phyloP scores from a whole-genome alignment of 225 moss, liverwort and hornwort genomes.

The Polytrichum formosum region DNA sequence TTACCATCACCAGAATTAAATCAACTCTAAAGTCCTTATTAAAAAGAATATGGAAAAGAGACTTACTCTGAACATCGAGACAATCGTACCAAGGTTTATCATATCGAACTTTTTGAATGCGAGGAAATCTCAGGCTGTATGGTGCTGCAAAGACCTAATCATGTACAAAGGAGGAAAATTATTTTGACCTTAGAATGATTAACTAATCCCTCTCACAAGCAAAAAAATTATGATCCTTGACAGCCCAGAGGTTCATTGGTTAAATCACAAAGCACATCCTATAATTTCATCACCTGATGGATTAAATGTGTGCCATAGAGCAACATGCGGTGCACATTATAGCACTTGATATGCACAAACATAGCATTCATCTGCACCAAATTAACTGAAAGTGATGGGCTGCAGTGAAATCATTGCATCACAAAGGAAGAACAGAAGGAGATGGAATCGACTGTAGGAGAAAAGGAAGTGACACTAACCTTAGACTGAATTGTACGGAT shows the following conservation, averaged over 20 bases:
- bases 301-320: too few species aligned
- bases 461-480: constrained; percentile 25
- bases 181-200: too few species aligned
- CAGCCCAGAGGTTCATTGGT: neutral
- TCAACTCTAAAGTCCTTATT: too few species aligned
- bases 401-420: neutral
- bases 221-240: too few species aligned
- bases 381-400: neutral
- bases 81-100: constrained; percentile 99
- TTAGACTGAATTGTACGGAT: constrained; percentile 80
- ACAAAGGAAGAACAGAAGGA: too few species aligned
- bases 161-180: neutral
- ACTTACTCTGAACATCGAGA: constrained; percentile 79
- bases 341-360: too few species aligned
- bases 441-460: neutral
- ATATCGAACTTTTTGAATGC: constrained; percentile 70
- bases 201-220: too few species aligned
- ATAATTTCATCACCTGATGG: neutral
- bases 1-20: too few species aligned
- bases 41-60: neutral
- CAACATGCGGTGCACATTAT: too few species aligned
- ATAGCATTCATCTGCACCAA: too few species aligned
- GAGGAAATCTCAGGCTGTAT: constrained; percentile 88
- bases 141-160: constrained; percentile 79
- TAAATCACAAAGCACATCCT: neutral